These are phyloP conservation scores for Primulina huaijiensis DNA, from an alignment of 257 asterid species.

Conservation along the genomic window DNA sequence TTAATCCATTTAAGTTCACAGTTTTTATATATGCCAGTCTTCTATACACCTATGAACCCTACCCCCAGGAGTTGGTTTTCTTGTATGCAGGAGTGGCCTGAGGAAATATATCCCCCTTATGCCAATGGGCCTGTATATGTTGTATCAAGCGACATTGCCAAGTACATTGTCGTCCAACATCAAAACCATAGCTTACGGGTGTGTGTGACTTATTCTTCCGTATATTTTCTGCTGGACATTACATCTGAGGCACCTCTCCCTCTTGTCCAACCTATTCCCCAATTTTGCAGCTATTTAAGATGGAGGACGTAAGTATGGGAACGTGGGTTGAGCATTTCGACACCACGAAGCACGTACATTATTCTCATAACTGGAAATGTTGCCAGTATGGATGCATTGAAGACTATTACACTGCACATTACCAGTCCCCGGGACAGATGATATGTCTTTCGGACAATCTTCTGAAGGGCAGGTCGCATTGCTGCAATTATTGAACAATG, in stretches of 20 bases:
- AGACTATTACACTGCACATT: constrained; percentile 87
- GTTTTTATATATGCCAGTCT: background rate
- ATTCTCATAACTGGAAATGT: constrained; percentile 77
- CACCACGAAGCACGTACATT: constrained; percentile 55
- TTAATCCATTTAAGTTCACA: background rate
- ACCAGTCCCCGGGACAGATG: constrained; percentile 97
- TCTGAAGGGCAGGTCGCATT: constrained; percentile 45
- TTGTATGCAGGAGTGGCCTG: constrained; percentile 87
- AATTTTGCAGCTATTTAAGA: constrained; percentile 69
- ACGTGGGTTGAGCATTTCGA: constrained; percentile 96
- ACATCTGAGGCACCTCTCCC: constrained; percentile 4
- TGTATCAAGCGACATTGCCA: constrained; percentile 73
- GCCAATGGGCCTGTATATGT: constrained; percentile 97
- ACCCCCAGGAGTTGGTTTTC: constrained; percentile 5
- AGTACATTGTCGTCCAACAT: constrained; percentile 58
- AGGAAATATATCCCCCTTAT: constrained; percentile 89
- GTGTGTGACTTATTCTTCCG: constrained; percentile 7
- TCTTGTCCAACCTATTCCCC: background rate
- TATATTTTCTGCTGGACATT: constrained; percentile 17
- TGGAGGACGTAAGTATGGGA: constrained; percentile 99
- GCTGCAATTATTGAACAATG: constrained; percentile 48
- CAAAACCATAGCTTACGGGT: constrained; percentile 69
- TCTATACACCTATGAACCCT: background rate
- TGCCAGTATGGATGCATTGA: constrained; percentile 94
- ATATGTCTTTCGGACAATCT: constrained; percentile 67